Percentiles rank a stretch among this genome's conserved stretches.
These are phyloP conservation scores for Scedosporium aurantiacum DNA, from an alignment of 2,329 filamentous ascomycete genomes.

Conservation along the genomic window DNA sequence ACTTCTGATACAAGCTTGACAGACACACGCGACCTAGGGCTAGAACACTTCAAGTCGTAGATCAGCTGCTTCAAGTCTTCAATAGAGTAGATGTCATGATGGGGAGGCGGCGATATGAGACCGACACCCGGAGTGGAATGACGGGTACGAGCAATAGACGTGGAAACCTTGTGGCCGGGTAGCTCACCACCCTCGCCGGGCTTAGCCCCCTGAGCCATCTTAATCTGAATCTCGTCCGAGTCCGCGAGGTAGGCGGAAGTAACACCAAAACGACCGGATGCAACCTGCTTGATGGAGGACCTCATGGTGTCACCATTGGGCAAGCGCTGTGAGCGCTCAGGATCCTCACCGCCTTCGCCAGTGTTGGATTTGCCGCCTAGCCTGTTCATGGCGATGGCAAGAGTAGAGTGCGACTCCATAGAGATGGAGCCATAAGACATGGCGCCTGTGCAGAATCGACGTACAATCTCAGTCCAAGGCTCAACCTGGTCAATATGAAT, in stretches of 20 bases:
- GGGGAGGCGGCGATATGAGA: slow-evolving; percentile 87
- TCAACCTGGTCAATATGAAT: slow-evolving; percentile 96
- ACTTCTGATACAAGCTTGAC: slow-evolving; percentile 98
- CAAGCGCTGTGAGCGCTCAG: slow-evolving; percentile 76
- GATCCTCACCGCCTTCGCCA: slow-evolving; percentile 91
- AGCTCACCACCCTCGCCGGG: slow-evolving; percentile 95
- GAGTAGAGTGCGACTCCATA: slow-evolving; percentile 93
- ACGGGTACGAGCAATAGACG: slow-evolving; percentile 84
- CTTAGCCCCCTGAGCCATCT: slow-evolving; percentile 98
- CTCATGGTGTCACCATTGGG: slow-evolving; percentile 94
- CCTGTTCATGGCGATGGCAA: slow-evolving; percentile 94
- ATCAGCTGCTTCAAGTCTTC: slow-evolving; percentile 97
- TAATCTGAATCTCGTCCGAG: slow-evolving; percentile 93
- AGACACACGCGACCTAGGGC: slow-evolving; percentile 81
- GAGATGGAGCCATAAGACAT: slow-evolving; percentile 99
- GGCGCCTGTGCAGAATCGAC: slow-evolving; percentile 89
- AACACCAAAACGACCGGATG: slow-evolving; percentile 90
- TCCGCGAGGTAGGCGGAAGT: slow-evolving; percentile 91
- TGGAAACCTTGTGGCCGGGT: slow-evolving; percentile 91
- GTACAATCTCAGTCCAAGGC: slow-evolving; percentile 95
- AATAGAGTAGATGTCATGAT: slow-evolving; percentile 98
- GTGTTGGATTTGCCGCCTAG: slow-evolving; percentile 96
- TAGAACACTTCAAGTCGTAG: slow-evolving; percentile 94
- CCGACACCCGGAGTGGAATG: slow-evolving; percentile 95
- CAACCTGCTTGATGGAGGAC: slow-evolving; percentile 95